Evolutionary conservation across 164 flowering plant genomes (phyloP), one percentile per base, ranked within the genome.

Genomic region (Nelumbo lutea): DNA sequence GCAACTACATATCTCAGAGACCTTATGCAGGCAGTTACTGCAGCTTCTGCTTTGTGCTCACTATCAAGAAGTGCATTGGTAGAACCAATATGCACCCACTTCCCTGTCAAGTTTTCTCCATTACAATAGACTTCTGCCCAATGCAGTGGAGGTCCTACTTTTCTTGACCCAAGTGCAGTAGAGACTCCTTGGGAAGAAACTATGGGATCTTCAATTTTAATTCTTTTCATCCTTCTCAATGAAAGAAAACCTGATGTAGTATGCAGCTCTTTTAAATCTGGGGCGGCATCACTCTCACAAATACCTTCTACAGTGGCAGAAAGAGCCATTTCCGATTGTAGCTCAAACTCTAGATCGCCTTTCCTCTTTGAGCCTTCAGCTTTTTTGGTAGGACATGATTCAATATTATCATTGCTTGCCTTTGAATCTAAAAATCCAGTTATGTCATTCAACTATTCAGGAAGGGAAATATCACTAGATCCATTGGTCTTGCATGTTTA

Each of bases 41-140:
- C 85, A 71, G 86, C 89, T 84, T 94, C 98, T 59, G 91, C 95
- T 68, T 81, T 85, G 53, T 77, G 79, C 76, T 89, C 98, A 44
- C 92, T 96, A 78, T 90, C 92, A 75, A 94, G 69, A 67, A 87
- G 80, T 56, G 79, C 78, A 86, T 91, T 90, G 61, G 85, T 87
- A 79, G 86, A 89, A 87, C 91, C 98, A 68, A 92, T 80, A 82
- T 94, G 98, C 68, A 94, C 92, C 98, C 98, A 94, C 76, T 80
- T 94, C 65, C 98, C 98, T 5, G 91, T 83, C 81, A 82, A 73
- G 75, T 90, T 88, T 72, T 90, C 98, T 57, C 91, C 92, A 76
- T 76, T 76, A 69, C 96, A 91, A 68, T 83, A 90, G 62, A 94
- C 91, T 81, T 94, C 98, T 64, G 96, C 97, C 98, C 98, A 94